phyloP scores from a whole-genome alignment of 495 filamentous ascomycete species.

The Hypoxylon perforatum region DNA sequence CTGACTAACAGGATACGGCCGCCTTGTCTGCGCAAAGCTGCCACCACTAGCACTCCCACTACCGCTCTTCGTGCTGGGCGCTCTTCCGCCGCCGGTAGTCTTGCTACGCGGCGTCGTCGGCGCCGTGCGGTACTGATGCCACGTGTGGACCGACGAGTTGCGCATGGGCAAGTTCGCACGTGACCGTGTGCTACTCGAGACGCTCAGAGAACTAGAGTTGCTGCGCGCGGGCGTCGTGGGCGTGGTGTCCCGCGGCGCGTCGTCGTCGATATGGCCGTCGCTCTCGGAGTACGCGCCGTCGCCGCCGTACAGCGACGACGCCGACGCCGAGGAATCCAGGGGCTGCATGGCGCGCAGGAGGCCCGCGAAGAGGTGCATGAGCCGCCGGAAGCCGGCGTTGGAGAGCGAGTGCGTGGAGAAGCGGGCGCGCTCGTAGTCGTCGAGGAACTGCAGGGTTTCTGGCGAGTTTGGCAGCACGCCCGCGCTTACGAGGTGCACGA shows the following conservation, averaged over 20 bases:
- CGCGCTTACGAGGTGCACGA: slow-evolving; percentile 74
- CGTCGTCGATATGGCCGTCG: slow-evolving; percentile 60
- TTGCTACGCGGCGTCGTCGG: slow-evolving; percentile 63
- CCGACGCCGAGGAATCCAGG: slow-evolving; percentile 61
- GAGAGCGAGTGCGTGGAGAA: slow-evolving; percentile 70
- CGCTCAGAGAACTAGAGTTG: slow-evolving; percentile 28
- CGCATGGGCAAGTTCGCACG: slow-evolving; percentile 36
- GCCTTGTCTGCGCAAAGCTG: slow-evolving; percentile 58
- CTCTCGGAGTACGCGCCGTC: slow-evolving; percentile 45
- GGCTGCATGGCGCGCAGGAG: slow-evolving; percentile 80
- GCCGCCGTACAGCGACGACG: slow-evolving; percentile 57
- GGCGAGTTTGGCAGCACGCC: slow-evolving; percentile 70
- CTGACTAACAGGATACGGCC: slow-evolving; percentile 51
- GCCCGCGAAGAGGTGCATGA: slow-evolving; percentile 91
- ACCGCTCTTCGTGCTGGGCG: slow-evolving; percentile 49
- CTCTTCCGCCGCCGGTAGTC: slow-evolving; percentile 24
- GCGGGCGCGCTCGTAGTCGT: slow-evolving; percentile 82
- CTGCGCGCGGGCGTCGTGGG: slow-evolving; percentile 39
- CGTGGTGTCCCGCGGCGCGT: slow-evolving; percentile 50
- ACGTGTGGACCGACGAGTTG: slow-evolving; percentile 52
- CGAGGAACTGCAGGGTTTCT: slow-evolving; percentile 71
- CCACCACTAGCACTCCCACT: slow-evolving; percentile 2
- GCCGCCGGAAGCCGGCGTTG: slow-evolving; percentile 76
- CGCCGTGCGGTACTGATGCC: slow-evolving; percentile 58
- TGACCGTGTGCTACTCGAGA: slow-evolving; percentile 45